Percentiles rank a stretch among this genome's conserved stretches.
These are phyloP conservation scores for Debaryomycetaceae sp. DNA, from an alignment of 1,139 yeast species.

Conservation along the genomic window DNA sequence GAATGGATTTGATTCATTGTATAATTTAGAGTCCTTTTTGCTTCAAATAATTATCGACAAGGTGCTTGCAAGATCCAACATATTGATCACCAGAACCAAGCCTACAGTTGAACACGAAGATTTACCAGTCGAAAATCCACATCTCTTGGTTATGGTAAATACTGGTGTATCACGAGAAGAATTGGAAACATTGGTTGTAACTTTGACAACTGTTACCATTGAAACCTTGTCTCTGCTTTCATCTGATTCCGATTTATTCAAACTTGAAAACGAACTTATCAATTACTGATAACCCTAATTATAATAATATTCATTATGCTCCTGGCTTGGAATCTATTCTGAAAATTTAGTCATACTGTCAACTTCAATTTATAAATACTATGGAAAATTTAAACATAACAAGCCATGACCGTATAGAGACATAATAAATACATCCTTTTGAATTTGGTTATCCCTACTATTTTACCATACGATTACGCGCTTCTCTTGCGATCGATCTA, in stretches of 20 bases:
- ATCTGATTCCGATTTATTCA: constrained; percentile 14
- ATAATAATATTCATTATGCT: background rate
- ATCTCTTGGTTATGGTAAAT: constrained; percentile 60
- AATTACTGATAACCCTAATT: constrained; percentile 5
- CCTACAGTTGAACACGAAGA: constrained; percentile 71
- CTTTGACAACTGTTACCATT: constrained; percentile 15
- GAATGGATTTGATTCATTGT: constrained; percentile 38
- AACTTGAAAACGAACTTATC: constrained; percentile 18
- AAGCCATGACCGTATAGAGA: too few species aligned
- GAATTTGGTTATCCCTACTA: background rate
- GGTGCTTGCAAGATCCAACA: constrained; percentile 45
- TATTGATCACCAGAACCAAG: constrained; percentile 68
- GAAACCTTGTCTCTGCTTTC: constrained; percentile 15
- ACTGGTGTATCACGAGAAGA: constrained; percentile 55
- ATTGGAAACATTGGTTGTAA: constrained; percentile 24
- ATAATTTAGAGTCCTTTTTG: constrained; percentile 58
- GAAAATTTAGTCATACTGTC: background rate
- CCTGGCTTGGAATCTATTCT: background rate
- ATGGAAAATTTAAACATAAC: too few species aligned
- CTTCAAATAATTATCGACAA: constrained; percentile 62
- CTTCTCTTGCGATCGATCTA: constrained; percentile 74
- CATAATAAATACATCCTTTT: too few species aligned
- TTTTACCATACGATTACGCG: constrained; percentile 41
- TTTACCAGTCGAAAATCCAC: constrained; percentile 68
- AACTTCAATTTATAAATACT: background rate